Base-by-base conservation (phyloP, 306 rosid genomes). In the Acacia confusa region DNA sequence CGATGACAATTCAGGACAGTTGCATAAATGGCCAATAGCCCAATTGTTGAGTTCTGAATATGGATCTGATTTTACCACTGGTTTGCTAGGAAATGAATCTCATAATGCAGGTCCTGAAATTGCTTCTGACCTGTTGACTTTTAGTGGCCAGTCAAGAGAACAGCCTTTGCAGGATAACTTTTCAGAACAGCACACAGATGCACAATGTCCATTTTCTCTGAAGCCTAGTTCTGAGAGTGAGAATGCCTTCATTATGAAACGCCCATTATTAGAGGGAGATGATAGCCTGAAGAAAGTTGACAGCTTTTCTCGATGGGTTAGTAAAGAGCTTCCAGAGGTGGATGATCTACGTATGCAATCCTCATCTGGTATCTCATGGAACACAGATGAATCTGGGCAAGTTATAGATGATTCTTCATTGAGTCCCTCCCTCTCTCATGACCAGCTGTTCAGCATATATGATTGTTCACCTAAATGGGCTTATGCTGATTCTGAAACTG, bases 371-470 rank as follows among this genome's bases (percentile, higher is more conserved):
- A 85, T 92, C 82, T 88, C 92, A 27, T 94, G 98, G 98, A 88
- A 82, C 87, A 83, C 97, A 22, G 97, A 80, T 81, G 95, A 94
- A 74, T 84, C 88, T 78, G 92, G 85, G 61, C 84, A 88, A 74
- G 94, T 86, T 48, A 80, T 86, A 32, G 94, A 90, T 80, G 94
- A 88, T 82, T 82, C 92, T 72, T 90, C 97, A 55, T 82, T 94
- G 85, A 92, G 95, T 75, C 98, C 98, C 68, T 94, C 98, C n/a
- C 85, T 94, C 74, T 92, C 98, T 80, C 94, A 86, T 76, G 92
- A 92, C 84, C 98, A 94, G 86, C 91, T 88, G 73, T 94, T 88
- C 86, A 94, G 92, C 86, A 89, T 94, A 78, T 79, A 73, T 78
- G 90, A 91, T 75, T 90, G 90, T 87, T 94, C 94, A 11, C 98